phyloP scores from a whole-genome alignment of 2,329 filamentous ascomycete genomes.

The Fusarium sambucinum region DNA sequence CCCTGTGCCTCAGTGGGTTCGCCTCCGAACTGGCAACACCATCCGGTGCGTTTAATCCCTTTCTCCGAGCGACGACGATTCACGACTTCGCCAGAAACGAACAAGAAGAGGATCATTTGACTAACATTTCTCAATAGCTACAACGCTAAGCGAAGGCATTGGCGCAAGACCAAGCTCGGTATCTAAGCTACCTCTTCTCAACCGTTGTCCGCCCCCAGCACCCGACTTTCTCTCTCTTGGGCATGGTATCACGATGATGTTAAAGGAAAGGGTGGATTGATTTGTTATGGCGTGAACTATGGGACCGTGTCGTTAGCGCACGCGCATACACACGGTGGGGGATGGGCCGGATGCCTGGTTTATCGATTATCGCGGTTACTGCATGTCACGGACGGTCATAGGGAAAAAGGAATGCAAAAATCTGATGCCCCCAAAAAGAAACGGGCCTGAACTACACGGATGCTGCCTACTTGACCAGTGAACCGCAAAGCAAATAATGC shows the following conservation, averaged over 20 bases:
- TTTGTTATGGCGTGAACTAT: conserved; percentile 44
- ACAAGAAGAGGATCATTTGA: conserved; percentile 13
- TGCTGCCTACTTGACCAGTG: conserved; percentile 21
- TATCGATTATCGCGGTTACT: conserved; percentile 57
- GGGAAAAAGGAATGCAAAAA: conserved; percentile 61
- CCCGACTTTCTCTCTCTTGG: conserved; percentile 42
- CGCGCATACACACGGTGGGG: conserved; percentile 40
- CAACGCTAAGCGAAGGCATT: conserved; percentile 99
- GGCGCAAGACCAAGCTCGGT: conserved; percentile 99
- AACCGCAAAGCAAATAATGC: conserved; percentile 10
- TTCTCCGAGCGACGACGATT: conserved; percentile 19
- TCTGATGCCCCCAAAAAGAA: conserved; percentile 51
- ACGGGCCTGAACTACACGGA: conserved; percentile 41
- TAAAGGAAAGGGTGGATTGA: conserved; percentile 38
- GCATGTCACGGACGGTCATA: conserved; percentile 62
- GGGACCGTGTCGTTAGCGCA: conserved; percentile 34
- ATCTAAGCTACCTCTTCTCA: conserved; percentile 75
- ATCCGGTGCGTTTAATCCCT: conserved; percentile 83
- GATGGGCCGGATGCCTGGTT: conserved; percentile 53
- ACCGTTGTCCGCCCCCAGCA: conserved; percentile 46
- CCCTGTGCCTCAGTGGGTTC: conserved; percentile 99
- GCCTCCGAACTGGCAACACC: conserved; percentile 97
- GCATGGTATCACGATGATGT: conserved; percentile 48
- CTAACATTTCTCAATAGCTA: conserved; percentile 73
- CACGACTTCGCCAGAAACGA: conserved; percentile 11